phyloP scores from a whole-genome alignment of 495 filamentous ascomycete species.

The Penicillium argentinense region DNA sequence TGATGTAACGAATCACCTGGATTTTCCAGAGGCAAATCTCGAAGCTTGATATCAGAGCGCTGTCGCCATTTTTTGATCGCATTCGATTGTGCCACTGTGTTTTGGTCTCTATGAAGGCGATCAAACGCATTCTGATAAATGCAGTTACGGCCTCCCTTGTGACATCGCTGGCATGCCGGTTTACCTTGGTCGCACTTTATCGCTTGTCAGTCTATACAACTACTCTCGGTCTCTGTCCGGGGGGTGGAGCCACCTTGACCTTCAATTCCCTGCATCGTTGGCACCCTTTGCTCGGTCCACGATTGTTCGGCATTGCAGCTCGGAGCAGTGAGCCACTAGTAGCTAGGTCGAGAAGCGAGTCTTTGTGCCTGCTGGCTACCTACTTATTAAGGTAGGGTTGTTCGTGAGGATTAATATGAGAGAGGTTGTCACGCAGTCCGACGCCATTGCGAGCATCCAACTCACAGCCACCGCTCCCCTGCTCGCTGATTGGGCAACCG shows the following conservation, averaged over 20 bases:
- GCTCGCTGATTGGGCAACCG: neutral
- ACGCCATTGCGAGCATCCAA: too few species aligned
- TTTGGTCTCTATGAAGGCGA: constrained; percentile 13
- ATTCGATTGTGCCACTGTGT: constrained; percentile 4
- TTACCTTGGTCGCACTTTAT: constrained; percentile 7
- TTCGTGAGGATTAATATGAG: too few species aligned
- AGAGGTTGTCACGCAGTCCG: neutral
- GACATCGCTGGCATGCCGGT: constrained; percentile 7
- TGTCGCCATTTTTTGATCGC: constrained; percentile 15
- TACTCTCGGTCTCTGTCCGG: neutral
- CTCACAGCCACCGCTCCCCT: neutral
- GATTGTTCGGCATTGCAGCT: constrained; percentile 8
- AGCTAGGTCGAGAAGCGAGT: too few species aligned
- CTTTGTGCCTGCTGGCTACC: too few species aligned
- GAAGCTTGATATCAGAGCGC: constrained; percentile 1
- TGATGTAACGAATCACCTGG: constrained; percentile 1
- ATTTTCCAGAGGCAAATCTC: neutral
- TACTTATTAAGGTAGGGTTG: too few species aligned
- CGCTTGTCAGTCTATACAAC: neutral
- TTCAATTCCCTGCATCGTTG: constrained; percentile 7
- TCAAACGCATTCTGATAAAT: constrained; percentile 9
- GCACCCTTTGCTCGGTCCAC: constrained; percentile 14
- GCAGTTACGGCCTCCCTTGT: constrained; percentile 2
- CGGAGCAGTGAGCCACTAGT: too few species aligned
- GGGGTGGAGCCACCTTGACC: constrained; percentile 3